Evolutionary conservation across 2,329 filamentous ascomycete species (phyloP), one percentile per base, ranked within the genome.

Genomic region (Colletotrichum siamense): DNA sequence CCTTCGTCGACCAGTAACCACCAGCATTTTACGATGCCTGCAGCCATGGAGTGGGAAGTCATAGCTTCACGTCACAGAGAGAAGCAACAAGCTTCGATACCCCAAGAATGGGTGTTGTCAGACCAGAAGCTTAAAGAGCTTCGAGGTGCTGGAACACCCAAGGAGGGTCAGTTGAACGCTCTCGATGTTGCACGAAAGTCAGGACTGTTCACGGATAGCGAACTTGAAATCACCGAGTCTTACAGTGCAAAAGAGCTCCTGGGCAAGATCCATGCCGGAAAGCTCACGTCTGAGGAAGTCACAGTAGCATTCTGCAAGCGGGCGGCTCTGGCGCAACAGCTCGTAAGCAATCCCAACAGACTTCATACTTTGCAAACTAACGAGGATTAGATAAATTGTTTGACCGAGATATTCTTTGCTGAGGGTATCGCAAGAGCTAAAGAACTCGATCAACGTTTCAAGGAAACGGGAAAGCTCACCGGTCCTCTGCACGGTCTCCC

Each of bases 401-500:
- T 87, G 30, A 87, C 85, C 1, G 89, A 91, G 75, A 85, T 91
- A 3, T 87, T 90, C 75, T 90, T 91, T 78, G 81, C 86, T 2
- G 81, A 85, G 28, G 90, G 89, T 1, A 81, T 91, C 5, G 73
- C 81, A 3, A 81, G 83, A 6, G 90, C 90, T 0, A 81, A 81
- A 36, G 67, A 81, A 9, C 82, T 91, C 4, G 91, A 92, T 80
- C 79, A 84, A 4, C 81, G 88, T 76, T 81, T 87, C 10, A 77
- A 81, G 9, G 73, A 78, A 10, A 85, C 85, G 7, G 85, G 87
- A 0, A 84, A 85, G 77, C 82, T 87, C 0, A 77, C 89, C 2
- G 92, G 93, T 0, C 91, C 92, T 6, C 85, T 94, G 8, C 92
- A 94, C 82, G 93, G 92, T 3, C 83, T 92, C 1, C 91, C 91